Conservation (phyloP, 345 rosid species). For the Pistacia integerrima region DNA sequence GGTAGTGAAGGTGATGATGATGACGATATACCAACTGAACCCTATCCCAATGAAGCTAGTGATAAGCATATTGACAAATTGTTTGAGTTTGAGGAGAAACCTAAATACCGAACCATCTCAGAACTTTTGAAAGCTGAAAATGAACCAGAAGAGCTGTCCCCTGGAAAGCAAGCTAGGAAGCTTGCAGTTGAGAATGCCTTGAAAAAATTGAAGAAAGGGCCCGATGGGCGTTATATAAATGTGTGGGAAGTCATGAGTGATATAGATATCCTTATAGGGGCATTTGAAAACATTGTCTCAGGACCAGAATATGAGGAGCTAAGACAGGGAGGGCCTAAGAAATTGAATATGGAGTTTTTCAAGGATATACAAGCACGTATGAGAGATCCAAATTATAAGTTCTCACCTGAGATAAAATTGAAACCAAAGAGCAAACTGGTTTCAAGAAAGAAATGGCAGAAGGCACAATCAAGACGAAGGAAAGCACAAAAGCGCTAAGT, state of each 20-base stretch:
- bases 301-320: slow-evolving; percentile 97
- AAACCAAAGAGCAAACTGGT: slow-evolving; percentile 94
- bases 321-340: slow-evolving; percentile 90
- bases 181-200: slow-evolving; percentile 91
- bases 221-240: slow-evolving; percentile 85
- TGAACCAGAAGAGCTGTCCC: slow-evolving; percentile 89
- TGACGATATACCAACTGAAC: slow-evolving; percentile 76
- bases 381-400: slow-evolving; percentile 91
- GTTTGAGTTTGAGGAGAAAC: slow-evolving; percentile 93
- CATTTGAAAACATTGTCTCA: slow-evolving; percentile 85
- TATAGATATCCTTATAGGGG: slow-evolving; percentile 77
- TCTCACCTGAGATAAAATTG: slow-evolving; percentile 82
- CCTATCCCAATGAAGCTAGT: slow-evolving; percentile 73
- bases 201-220: slow-evolving; percentile 91
- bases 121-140: slow-evolving; percentile 74
- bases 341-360: slow-evolving; percentile 85
- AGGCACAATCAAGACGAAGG: slow-evolving; percentile 76
- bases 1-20: slow-evolving; percentile 89
- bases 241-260: slow-evolving; percentile 98
- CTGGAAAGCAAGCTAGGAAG: slow-evolving; percentile 86
- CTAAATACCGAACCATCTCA: slow-evolving; percentile 80
- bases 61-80: slow-evolving; percentile 76
- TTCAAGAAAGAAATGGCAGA: slow-evolving; percentile 89
- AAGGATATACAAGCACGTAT: slow-evolving; percentile 92
- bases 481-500: slow-evolving; percentile 77